Evolutionary conservation across 257 asterid species (phyloP), one percentile per base, ranked within the genome.

Genomic region (Prunella vulgaris): DNA sequence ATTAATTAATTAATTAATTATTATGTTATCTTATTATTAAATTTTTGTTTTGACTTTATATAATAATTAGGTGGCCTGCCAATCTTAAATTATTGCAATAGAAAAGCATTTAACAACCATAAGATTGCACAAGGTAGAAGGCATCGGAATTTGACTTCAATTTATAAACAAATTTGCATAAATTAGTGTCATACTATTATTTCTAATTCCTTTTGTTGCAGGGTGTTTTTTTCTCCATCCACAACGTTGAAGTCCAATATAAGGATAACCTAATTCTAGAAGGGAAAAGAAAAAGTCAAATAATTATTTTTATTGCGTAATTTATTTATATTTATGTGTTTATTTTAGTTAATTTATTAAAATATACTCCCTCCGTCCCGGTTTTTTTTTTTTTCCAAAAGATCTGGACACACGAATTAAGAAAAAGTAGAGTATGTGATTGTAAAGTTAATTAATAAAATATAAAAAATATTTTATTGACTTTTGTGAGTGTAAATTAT

Each of bases 141-240:
- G 48, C 62, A 67, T 46, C 56, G 35, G 22, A 48, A 59, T 74
- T 67, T 67, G 74, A 74, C 78, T 74, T 66, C 5, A 12, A 13
- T 37, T 64, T 25, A 24, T 73, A 73, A 22, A 14, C 44, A 24
- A n/a, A n/a, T 42, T 42, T 42, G n/a, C 49, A 42, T 42, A 12
- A 42, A 42, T 42, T 42, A 42, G 46, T 38, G 46, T 3, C 10
- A 38, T 40, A 40, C 46, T 40, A 40, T 10, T 38, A 38, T 38
- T 38, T 38, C 4, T 38, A 38, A 38, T 38, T 38, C 46, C 46
- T 38, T 38, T 10, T 38, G 14, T 38, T 10, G 46, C 46, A 38
- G 46, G 38, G 38, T n/a, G 5, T 32, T 8, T 35, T 10, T 38
- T 38, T 2, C 14, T 38, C 46, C 46, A 14, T 38, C 46, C 12